Percentiles rank a stretch among this genome's conserved stretches.
Conservation (phyloP, 495 filamentous ascomycete species). For the Trichoderma orchidacearum region DNA sequence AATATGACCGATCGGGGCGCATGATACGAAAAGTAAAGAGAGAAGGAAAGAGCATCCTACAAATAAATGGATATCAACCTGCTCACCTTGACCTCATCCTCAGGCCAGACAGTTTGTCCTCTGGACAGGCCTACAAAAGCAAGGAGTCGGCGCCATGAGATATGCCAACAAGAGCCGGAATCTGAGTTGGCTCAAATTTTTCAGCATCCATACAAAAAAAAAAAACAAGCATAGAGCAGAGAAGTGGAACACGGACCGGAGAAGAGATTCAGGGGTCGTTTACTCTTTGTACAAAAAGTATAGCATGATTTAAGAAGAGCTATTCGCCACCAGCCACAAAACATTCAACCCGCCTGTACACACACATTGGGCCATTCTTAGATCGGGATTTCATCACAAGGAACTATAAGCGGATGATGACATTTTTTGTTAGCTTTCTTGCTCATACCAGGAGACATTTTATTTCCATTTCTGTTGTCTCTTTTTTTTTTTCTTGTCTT, state of each 20-base stretch:
- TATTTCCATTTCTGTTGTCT: background rate
- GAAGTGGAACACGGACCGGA: background rate
- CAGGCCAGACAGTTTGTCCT: background rate
- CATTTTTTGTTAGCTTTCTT: background rate
- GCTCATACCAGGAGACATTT: no score
- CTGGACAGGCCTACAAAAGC: background rate
- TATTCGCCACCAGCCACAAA: background rate
- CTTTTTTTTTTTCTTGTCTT: background rate
- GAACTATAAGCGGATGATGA: background rate
- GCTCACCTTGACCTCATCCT: background rate
- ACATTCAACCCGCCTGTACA: background rate
- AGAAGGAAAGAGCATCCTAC: no score
- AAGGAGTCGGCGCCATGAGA: constrained; percentile 1
- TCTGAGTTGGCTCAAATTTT: background rate
- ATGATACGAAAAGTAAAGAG: background rate
- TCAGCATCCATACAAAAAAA: background rate
- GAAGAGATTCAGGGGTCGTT: background rate
- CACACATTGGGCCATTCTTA: background rate
- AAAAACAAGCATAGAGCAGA: background rate
- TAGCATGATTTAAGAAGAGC: background rate
- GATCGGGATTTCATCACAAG: background rate
- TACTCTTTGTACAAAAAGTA: background rate
- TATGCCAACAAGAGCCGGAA: background rate
- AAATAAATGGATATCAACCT: no score
- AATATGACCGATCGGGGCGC: background rate